Conservation (phyloP, 352 stramenopile genomes). For the Pythium plurisporium region DNA sequence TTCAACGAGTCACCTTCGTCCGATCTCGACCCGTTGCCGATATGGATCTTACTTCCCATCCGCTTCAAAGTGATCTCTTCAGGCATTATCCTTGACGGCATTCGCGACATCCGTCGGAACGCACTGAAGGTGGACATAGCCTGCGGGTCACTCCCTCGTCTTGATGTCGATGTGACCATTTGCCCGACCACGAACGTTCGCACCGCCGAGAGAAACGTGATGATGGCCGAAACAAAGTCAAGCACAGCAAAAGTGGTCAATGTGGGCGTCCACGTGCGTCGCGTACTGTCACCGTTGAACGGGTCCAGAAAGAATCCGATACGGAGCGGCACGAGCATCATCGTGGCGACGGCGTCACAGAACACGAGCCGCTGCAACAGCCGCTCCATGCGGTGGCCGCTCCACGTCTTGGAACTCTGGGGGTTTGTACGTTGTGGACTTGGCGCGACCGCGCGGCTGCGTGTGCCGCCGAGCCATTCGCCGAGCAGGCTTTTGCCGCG, state of each 20-base stretch:
- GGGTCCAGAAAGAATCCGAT: slow-evolving; percentile 42
- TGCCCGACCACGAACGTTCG: slow-evolving; percentile 34
- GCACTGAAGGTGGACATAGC: slow-evolving; percentile 12
- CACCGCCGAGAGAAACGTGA: slow-evolving; percentile 19
- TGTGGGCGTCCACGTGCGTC: slow-evolving; percentile 35
- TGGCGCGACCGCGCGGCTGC: background rate
- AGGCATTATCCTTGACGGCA: slow-evolving; percentile 22
- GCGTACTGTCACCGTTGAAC: slow-evolving; percentile 4
- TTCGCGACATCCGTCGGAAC: slow-evolving; percentile 21
- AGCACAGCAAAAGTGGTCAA: slow-evolving; percentile 45
- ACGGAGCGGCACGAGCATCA: slow-evolving; percentile 28
- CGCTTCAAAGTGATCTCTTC: slow-evolving; percentile 5
- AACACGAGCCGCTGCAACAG: background rate
- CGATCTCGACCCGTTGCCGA: too few species aligned
- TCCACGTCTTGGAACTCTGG: background rate
- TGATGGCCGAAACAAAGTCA: slow-evolving; percentile 48
- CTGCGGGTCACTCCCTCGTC: slow-evolving; percentile 1
- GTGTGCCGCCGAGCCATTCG: background rate
- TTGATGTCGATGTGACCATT: background rate
- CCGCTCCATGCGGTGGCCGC: background rate
- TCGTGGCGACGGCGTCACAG: background rate
- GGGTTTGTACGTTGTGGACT: background rate
- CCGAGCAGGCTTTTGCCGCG: background rate
- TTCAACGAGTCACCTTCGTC: too few species aligned
- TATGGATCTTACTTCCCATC: too few species aligned